These are phyloP conservation scores for Fusarium sulawesiense DNA, from an alignment of 2,329 filamentous ascomycete species.

Conservation along the genomic window DNA sequence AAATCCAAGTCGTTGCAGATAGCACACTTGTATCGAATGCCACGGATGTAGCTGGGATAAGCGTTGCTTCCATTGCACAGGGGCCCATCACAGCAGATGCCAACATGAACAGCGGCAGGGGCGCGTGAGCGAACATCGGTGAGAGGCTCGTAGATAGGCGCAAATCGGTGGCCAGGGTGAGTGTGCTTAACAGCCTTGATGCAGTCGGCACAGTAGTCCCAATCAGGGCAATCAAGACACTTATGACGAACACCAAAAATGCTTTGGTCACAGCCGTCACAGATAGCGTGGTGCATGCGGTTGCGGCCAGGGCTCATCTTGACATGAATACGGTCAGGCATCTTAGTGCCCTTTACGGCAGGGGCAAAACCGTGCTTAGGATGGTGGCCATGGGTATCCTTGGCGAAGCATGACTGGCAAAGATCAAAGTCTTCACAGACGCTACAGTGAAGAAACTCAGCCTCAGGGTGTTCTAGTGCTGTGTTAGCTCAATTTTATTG, in stretches of 20 bases:
- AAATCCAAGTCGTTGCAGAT: conserved; percentile 96
- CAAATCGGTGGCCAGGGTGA: conserved; percentile 89
- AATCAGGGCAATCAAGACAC: conserved; percentile 96
- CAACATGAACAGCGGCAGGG: conserved; percentile 70
- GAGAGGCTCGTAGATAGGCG: conserved; percentile 83
- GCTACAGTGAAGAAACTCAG: conserved; percentile 85
- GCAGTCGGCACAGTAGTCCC: conserved; percentile 91
- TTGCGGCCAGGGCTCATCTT: conserved; percentile 85
- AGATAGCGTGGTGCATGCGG: conserved; percentile 86
- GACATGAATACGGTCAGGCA: conserved; percentile 70
- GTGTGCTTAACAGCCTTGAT: conserved; percentile 71
- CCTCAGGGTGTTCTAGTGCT: conserved; percentile 73
- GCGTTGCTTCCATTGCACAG: conserved; percentile 73
- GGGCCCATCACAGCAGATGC: conserved; percentile 95
- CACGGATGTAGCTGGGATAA: conserved; percentile 79
- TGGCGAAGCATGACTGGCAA: conserved; percentile 83
- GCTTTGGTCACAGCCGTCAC: conserved; percentile 91
- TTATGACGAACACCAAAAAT: conserved; percentile 94
- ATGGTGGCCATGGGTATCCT: conserved; percentile 87
- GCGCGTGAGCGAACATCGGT: conserved; percentile 36
- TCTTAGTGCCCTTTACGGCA: conserved; percentile 70
- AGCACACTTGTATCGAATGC: conserved; percentile 95
- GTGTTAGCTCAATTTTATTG: conserved; percentile 19
- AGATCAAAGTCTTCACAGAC: conserved; percentile 92
- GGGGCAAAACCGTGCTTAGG: conserved; percentile 84